Evolutionary conservation across 2,329 filamentous ascomycete species (phyloP), one percentile per base, ranked within the genome.

Genomic region (Beauveria caledonica): DNA sequence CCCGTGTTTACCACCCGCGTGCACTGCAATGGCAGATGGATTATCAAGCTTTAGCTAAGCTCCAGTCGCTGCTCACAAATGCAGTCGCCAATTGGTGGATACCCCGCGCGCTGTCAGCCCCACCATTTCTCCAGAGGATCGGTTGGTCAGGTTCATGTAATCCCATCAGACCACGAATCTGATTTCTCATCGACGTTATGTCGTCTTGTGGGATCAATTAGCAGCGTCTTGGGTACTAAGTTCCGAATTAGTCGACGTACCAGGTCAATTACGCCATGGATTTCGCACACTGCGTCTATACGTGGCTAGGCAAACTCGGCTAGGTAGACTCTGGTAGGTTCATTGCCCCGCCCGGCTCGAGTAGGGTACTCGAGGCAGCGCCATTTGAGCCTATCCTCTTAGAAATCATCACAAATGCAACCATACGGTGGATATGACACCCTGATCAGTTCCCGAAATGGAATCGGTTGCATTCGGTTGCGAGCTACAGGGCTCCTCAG

Each of bases 11-110:
- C 9, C 29, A 33, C 10, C 29, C 11, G 33, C 33, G n/a, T n/a
- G n/a, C n/a, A n/a, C n/a, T n/a, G 7, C 10, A 17, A 13, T 44
- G 19, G 8, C n/a, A 45, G n/a, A 29, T 15, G 23, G 64, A 64
- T 68, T 68, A 68, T 63, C 60, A 68, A 70, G 64, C 64, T 44
- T 69, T 70, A 64, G 64, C 64, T 69, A 71, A 71, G 65, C 65
- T 25, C 1, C 17, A 11, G 25, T 49, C 4, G 25, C 2, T 46
- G 59, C 46, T 61, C 45, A 56, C 52, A 45, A 61, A 61, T 50
- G 25, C n/a, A 27, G 11, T 46, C 10, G 19, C 19, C 19, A 11
- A 19, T 46, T 46, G 13, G 9, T 13, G 36, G 13, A 3, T n/a
- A 39, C 27, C 29, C 27, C 44, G n/a, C 42, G 8, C 29, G 17